These are phyloP conservation scores for Geranium incanum DNA, from an alignment of 441 rosid species.

Conservation along the genomic window DNA sequence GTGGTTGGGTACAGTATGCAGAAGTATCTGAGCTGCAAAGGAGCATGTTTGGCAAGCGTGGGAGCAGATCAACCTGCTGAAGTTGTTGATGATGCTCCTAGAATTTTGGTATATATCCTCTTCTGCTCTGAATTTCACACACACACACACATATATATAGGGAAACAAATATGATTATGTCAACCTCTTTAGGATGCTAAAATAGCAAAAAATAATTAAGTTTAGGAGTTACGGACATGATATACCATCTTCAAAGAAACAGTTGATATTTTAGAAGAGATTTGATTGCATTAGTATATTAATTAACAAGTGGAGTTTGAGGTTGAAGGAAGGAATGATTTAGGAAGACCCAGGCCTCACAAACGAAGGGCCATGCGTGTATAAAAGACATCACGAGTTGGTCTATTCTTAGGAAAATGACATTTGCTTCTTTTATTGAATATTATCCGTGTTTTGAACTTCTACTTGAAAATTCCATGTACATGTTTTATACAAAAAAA, in stretches of 20 bases:
- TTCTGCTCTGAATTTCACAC: background rate
- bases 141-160: background rate
- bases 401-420: too few species aligned
- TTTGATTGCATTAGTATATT: background rate
- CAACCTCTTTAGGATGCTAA: background rate
- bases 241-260: background rate
- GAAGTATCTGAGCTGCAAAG: slow-evolving; percentile 79
- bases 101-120: slow-evolving; percentile 51
- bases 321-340: background rate
- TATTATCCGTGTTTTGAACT: background rate
- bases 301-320: background rate
- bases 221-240: background rate
- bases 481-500: background rate
- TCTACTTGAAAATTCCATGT: background rate
- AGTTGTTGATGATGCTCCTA: slow-evolving; percentile 81
- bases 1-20: slow-evolving; percentile 43
- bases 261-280: background rate
- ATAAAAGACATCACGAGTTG: too few species aligned
- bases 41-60: slow-evolving; percentile 65
- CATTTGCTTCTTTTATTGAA: background rate
- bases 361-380: too few species aligned
- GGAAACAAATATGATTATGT: too few species aligned
- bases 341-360: too few species aligned
- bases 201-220: background rate
- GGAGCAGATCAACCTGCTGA: slow-evolving; percentile 95